Evolutionary conservation across 2,329 filamentous ascomycete genomes (phyloP).

Genomic region (Cladophialophora psammophila): DNA sequence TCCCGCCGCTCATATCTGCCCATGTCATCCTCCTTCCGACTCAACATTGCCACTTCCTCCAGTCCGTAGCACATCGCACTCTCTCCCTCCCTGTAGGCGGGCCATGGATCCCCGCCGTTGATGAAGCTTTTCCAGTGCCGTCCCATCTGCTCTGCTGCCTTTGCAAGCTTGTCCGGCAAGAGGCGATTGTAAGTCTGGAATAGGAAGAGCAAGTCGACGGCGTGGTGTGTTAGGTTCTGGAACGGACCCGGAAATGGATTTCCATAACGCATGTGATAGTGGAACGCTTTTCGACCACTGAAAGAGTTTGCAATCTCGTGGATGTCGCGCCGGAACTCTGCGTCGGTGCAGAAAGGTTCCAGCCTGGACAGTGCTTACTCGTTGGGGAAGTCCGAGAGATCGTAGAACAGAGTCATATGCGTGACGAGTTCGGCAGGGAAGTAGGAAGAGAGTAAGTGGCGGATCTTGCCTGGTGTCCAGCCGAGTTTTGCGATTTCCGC

Average conservation of each 20-base stretch:
- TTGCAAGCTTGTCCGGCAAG: background rate
- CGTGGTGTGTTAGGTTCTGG: background rate
- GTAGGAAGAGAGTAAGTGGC: background rate
- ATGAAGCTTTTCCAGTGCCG: background rate
- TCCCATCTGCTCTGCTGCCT: background rate
- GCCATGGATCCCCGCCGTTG: background rate
- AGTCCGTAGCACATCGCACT: background rate
- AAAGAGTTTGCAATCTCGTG: background rate
- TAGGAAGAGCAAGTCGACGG: background rate
- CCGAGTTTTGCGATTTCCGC: background rate
- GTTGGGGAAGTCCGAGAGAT: background rate
- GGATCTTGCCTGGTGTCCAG: background rate
- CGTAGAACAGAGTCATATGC: background rate
- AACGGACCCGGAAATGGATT: background rate
- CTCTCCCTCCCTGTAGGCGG: background rate
- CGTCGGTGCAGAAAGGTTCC: background rate
- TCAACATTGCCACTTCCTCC: background rate
- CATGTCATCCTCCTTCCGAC: background rate
- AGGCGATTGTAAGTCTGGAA: background rate
- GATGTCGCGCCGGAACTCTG: background rate
- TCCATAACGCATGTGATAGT: background rate
- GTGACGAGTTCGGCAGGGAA: background rate
- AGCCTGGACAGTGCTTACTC: background rate
- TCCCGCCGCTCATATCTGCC: background rate
- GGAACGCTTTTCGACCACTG: background rate